phyloP scores from a whole-genome alignment of 148 eudicot species.

The Vaccinium vitisidaea region DNA sequence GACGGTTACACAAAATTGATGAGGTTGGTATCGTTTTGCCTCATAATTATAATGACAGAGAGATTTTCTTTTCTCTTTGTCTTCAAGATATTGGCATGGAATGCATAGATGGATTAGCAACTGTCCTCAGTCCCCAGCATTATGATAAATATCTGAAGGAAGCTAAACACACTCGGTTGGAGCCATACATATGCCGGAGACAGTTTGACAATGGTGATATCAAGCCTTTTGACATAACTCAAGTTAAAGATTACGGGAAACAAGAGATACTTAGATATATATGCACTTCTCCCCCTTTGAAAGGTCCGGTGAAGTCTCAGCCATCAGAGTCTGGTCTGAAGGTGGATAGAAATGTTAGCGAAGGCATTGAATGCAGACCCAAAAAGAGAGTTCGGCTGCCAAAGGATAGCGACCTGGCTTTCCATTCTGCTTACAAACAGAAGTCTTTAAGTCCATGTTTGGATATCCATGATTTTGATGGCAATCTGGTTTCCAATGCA shows the following conservation, averaged over 20 bases:
- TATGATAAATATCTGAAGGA: slow-evolving; percentile 43
- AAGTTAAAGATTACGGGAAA: slow-evolving; percentile 71
- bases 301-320: slow-evolving; percentile 20
- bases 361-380: slow-evolving; percentile 36
- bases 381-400: slow-evolving; percentile 59
- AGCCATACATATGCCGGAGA: slow-evolving; percentile 63
- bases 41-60: slow-evolving; percentile 70
- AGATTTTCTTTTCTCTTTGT: slow-evolving; percentile 93
- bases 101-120: slow-evolving; percentile 87
- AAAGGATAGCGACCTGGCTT: slow-evolving; percentile 30
- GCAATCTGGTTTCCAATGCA: background rate
- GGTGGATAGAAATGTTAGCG: slow-evolving; percentile 24
- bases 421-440: slow-evolving; percentile 17
- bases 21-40: slow-evolving; percentile 91
- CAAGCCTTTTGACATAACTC: slow-evolving; percentile 71
- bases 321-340: slow-evolving; percentile 23
- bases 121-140: slow-evolving; percentile 71
- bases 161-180: slow-evolving; percentile 39
- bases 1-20: slow-evolving; percentile 95
- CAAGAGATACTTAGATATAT: slow-evolving; percentile 56
- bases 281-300: slow-evolving; percentile 20
- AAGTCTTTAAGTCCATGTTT: slow-evolving; percentile 13
- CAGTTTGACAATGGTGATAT: slow-evolving; percentile 65
- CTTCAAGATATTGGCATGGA: slow-evolving; percentile 90
- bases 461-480: slow-evolving; percentile 1